A percentile compares a stretch with the other conserved stretches of the same genome.
These are phyloP conservation scores for Boletus sensibilis DNA, from an alignment of 768 basidiomycete species.

Conservation along the genomic window DNA sequence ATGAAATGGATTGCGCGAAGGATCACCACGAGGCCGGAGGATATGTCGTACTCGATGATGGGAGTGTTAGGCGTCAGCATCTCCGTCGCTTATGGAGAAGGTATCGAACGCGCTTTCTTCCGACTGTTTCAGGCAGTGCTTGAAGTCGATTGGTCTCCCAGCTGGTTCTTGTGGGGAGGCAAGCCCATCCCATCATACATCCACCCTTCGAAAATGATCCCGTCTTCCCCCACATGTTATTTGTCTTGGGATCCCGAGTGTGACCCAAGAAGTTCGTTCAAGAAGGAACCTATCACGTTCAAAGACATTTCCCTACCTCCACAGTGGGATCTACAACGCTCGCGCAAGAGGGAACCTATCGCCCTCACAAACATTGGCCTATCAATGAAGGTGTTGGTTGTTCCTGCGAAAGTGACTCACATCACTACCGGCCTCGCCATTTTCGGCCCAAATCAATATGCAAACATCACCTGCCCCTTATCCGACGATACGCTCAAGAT, in stretches of 20 bases:
- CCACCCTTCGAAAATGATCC: constrained; percentile 8
- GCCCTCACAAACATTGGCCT: background rate
- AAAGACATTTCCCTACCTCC: too few relatives aligned
- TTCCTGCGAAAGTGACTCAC: background rate
- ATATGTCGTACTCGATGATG: constrained; percentile 19
- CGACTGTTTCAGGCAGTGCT: constrained; percentile 6
- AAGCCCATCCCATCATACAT: background rate
- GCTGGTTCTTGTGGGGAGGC: constrained; percentile 1
- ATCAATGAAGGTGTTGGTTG: background rate
- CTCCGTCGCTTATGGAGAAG: constrained; percentile 20
- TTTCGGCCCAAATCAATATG: background rate
- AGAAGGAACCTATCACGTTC: background rate
- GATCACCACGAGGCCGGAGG: constrained; percentile 17
- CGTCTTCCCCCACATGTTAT: constrained; percentile 7
- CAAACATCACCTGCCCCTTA: background rate
- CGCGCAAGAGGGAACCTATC: background rate
- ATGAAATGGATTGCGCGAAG: constrained; percentile 19
- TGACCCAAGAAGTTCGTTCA: background rate
- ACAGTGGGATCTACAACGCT: too few relatives aligned
- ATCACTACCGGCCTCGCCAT: background rate
- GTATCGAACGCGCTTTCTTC: constrained; percentile 11
- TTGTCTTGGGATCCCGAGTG: background rate
- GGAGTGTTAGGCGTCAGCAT: constrained; percentile 17
- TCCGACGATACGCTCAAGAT: background rate
- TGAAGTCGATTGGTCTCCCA: background rate